Evolutionary conservation across 495 filamentous ascomycete species (phyloP).

Genomic region (Annulohypoxylon stygium): DNA sequence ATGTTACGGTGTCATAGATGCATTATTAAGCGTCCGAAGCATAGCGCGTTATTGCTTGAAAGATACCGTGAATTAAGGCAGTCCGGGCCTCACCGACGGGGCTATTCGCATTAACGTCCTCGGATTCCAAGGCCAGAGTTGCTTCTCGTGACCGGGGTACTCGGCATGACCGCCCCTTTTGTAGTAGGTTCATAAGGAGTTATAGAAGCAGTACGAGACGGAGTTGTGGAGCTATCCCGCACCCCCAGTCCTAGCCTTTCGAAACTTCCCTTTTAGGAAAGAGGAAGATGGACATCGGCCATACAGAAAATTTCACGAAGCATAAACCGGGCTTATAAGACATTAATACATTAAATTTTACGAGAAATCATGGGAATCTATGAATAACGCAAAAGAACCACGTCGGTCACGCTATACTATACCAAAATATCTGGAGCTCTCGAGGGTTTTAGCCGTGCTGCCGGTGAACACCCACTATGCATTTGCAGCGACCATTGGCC

Average conservation of each 20-base stretch:
- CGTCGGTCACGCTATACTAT: slow-evolving; percentile 23
- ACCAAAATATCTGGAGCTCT: slow-evolving; percentile 5
- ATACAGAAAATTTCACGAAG: slow-evolving; percentile 6
- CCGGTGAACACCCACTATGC: slow-evolving; percentile 41
- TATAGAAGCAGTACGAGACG: slow-evolving; percentile 8
- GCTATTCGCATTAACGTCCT: neutral
- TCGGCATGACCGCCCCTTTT: slow-evolving; percentile 17
- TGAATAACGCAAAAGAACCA: slow-evolving; percentile 13
- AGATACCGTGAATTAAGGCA: neutral
- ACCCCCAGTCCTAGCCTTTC: slow-evolving; percentile 6
- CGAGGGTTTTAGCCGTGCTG: slow-evolving; percentile 39
- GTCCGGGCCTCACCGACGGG: slow-evolving; percentile 13
- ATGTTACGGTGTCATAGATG: neutral
- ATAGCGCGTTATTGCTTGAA: neutral
- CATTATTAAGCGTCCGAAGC: neutral
- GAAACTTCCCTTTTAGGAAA: slow-evolving; percentile 37
- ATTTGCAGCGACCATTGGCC: slow-evolving; percentile 32
- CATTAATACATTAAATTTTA: slow-evolving; percentile 3
- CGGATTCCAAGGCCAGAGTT: neutral
- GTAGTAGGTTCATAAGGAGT: slow-evolving; percentile 1
- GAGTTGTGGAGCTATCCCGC: neutral
- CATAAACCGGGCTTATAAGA: neutral
- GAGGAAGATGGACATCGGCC: slow-evolving; percentile 14
- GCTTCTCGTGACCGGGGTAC: neutral
- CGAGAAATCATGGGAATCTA: neutral